phyloP scores from a whole-genome alignment of 768 basidiomycete species.

The Podaxis pistillaris region DNA sequence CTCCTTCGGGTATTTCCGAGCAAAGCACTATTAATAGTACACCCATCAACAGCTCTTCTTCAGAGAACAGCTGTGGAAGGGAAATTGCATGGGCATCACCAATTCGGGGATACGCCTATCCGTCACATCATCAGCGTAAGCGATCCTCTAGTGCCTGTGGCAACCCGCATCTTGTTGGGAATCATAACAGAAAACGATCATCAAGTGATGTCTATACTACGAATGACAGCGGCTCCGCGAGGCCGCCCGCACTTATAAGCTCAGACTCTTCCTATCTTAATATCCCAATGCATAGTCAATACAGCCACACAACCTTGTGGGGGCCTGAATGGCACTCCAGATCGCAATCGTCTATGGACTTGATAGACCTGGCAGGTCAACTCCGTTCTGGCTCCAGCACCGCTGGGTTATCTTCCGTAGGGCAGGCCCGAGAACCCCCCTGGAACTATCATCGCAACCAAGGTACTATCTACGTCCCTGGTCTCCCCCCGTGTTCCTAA shows the following conservation, averaged over 20 bases:
- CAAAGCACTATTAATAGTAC: constrained; percentile 11
- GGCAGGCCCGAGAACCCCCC: neutral
- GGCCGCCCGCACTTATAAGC: neutral
- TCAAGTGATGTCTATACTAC: neutral
- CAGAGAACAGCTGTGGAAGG: neutral
- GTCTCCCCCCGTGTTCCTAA: too few relatives aligned
- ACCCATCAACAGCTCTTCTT: neutral
- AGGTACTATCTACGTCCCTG: neutral
- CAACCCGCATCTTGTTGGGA: neutral
- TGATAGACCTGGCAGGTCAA: too few relatives aligned
- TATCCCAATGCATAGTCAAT: neutral
- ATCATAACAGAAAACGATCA: neutral
- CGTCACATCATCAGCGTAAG: neutral
- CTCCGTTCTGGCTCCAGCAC: too few relatives aligned
- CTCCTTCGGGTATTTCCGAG: constrained; percentile 7
- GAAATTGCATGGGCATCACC: neutral
- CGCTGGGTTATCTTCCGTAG: neutral
- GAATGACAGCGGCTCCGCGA: neutral
- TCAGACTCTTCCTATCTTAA: neutral
- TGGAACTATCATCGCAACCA: neutral
- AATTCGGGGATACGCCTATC: neutral
- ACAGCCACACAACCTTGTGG: neutral
- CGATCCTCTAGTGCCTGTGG: constrained; percentile 1
- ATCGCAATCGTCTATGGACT: neutral
- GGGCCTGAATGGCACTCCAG: neutral